Base-by-base conservation (phyloP, 2,329 filamentous ascomycete genomes). In the Diaporthe citri region DNA sequence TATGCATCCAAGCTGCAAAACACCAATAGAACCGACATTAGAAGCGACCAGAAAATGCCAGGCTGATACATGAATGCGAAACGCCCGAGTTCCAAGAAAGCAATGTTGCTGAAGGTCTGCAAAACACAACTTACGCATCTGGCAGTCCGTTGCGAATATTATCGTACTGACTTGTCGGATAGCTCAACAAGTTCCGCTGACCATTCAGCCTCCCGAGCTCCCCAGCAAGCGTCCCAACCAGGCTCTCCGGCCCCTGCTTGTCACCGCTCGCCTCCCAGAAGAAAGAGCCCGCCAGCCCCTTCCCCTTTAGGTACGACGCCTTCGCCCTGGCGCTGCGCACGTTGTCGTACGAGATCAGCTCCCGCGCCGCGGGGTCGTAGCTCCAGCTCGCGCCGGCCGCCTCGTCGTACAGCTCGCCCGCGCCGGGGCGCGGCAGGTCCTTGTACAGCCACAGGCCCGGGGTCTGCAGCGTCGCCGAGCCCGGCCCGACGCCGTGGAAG, bases 241-340 rank as follows among this genome's bases (percentile, higher is more conserved):
- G 84, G 79, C 93, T 95, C 28, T 79, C 77, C 1, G 79, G 80
- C 43, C 86, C 88, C 0, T 76, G 78, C 77, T 82, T 85, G 79
- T 97, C 95, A 17, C 91, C 92, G 77, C 90, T 93, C 13, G 91
- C 92, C 83, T 97, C 94, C 95, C 95, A 97, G 89, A 93, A 97
- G 87, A 97, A 94, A 0, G 90, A 92, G 17, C 95, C 95, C 1
- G 93, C 94, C 1, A 97, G 88, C 0, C 89, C 86, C 71, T 87
- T 86, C 31, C 85, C 79, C 78, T 86, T 84, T 77, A 97, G 87
- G 80, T 93, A 97, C 12, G 85, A 81, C 0, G 89, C 89, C 85
- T 97, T 97, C 77, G 85, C 80, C 39, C 81, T 81, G 0, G 90
- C 90, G 77, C 92, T 90, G 43, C 84, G 82, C 0, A 90, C 86